phyloP scores from a whole-genome alignment of 805 yeast genomes.

The Lipomyces starkeyi region DNA sequence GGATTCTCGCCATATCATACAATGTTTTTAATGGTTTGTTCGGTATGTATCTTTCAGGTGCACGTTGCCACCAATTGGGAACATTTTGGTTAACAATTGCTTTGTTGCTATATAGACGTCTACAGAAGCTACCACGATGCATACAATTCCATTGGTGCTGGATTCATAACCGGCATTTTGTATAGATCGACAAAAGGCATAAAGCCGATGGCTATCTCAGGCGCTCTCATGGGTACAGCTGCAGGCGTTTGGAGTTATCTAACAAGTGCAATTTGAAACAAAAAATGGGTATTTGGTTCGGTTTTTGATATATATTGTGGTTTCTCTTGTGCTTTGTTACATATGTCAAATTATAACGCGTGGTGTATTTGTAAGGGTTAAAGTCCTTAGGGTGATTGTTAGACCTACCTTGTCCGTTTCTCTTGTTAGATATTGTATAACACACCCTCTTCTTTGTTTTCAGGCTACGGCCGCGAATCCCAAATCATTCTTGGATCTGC shows the following conservation, averaged over 20 bases:
- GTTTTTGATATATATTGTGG: slow-evolving; percentile 7
- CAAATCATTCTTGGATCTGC: neutral
- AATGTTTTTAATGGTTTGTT: slow-evolving; percentile 76
- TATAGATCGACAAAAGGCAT: slow-evolving; percentile 85
- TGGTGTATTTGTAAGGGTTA: neutral
- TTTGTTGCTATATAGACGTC: slow-evolving; percentile 58
- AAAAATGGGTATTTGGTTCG: neutral
- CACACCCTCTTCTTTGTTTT: neutral
- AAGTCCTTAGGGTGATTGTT: neutral
- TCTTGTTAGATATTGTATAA: neutral
- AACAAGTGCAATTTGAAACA: slow-evolving; percentile 18
- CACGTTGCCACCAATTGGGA: neutral
- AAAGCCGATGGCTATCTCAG: slow-evolving; percentile 85
- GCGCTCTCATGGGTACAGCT: slow-evolving; percentile 52
- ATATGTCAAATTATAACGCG: neutral
- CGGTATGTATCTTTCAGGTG: slow-evolving; percentile 16
- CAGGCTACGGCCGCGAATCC: neutral
- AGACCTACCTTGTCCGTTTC: neutral
- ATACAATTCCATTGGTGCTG: slow-evolving; percentile 81
- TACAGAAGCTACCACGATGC: slow-evolving; percentile 90
- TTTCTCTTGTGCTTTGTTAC: neutral
- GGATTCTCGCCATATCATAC: slow-evolving; percentile 88
- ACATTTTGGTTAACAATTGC: neutral
- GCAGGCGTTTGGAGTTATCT: slow-evolving; percentile 33
- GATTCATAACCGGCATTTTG: slow-evolving; percentile 90